These are phyloP conservation scores for Microbotryum silenes-acaulis DNA, from an alignment of 1,284 basidiomycete species.

Conservation along the genomic window DNA sequence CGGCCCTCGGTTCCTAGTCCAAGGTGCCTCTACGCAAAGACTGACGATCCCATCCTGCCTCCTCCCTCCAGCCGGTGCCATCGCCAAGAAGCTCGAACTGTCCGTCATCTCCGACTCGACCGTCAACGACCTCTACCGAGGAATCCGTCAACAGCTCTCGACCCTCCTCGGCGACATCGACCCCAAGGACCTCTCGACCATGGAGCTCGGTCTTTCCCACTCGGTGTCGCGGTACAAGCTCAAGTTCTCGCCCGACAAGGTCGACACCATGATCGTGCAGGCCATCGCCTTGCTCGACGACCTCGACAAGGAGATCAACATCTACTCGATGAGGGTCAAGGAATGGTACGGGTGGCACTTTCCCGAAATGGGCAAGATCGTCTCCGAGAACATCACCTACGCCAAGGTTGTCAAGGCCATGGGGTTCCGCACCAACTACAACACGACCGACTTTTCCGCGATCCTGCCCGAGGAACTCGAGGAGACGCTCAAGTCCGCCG, in stretches of 20 bases:
- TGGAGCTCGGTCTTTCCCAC: conserved; percentile 95
- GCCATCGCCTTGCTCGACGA: conserved; percentile 98
- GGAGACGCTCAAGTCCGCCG: conserved; percentile 79
- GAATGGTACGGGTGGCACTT: conserved; percentile 99
- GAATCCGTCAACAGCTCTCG: conserved; percentile 83
- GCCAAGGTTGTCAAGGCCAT: conserved; percentile 82
- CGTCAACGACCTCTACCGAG: conserved; percentile 82
- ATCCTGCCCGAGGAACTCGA: conserved; percentile 94
- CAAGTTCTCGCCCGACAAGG: conserved; percentile 98
- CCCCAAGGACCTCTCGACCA: conserved; percentile 61
- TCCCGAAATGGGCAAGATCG: conserved; percentile 98
- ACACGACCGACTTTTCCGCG: conserved; percentile 72
- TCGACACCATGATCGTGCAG: conserved; percentile 99
- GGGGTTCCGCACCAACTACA: conserved; percentile 92
- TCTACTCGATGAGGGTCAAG: conserved; percentile 98
- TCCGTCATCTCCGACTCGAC: conserved; percentile 64
- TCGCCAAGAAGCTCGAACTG: conserved; percentile 89
- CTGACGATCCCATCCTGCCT: conserved; percentile 1
- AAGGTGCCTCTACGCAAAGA: too few species aligned
- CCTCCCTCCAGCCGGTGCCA: conserved; percentile 57
- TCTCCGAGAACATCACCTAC: conserved; percentile 93
- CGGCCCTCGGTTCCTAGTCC: not conserved
- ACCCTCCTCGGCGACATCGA: conserved; percentile 80
- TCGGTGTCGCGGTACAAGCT: conserved; percentile 97
- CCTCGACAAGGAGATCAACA: conserved; percentile 99